phyloP scores from a whole-genome alignment of 495 filamentous ascomycete genomes.

The Aspergillus homomorphus region DNA sequence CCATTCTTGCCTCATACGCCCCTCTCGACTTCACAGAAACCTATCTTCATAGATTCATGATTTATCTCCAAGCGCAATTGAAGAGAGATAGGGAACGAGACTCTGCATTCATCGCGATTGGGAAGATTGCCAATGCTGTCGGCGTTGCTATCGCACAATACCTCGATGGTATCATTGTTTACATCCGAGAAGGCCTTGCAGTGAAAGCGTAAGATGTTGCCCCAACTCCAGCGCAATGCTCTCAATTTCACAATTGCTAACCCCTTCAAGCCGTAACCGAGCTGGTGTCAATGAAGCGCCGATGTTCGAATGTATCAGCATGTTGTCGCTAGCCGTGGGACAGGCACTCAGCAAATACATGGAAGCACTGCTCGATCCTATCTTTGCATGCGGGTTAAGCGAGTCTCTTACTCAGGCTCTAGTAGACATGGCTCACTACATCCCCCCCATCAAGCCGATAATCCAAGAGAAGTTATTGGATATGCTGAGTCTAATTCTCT shows the following conservation, averaged over 20 bases:
- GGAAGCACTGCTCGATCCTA: conserved; percentile 90
- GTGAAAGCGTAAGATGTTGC: conserved; percentile 62
- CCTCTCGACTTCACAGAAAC: conserved; percentile 77
- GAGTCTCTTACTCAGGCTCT: conserved; percentile 90
- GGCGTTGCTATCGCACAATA: conserved; percentile 92
- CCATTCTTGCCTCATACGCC: conserved; percentile 87
- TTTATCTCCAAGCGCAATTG: conserved; percentile 90
- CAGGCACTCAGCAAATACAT: conserved; percentile 98
- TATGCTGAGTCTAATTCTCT: conserved; percentile 90
- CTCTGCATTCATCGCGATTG: conserved; percentile 90
- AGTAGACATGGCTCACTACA: conserved; percentile 98
- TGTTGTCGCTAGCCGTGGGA: conserved; percentile 89
- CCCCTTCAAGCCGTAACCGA: conserved; percentile 58
- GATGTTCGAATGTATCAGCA: conserved; percentile 97
- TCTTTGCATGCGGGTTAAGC: conserved; percentile 92
- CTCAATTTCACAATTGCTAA: conserved; percentile 19
- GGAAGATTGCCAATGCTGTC: conserved; percentile 92
- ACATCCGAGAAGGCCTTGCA: conserved; percentile 85
- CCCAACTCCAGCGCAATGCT: background rate
- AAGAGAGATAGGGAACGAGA: conserved; percentile 93
- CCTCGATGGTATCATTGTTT: conserved; percentile 85
- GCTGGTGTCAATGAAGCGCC: conserved; percentile 72
- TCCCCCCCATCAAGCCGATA: conserved; percentile 84
- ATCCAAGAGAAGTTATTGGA: conserved; percentile 94
- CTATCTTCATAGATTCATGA: conserved; percentile 94